Conservation (phyloP, 2,329 filamentous ascomycete species). For the Penicillium janthinellum region DNA sequence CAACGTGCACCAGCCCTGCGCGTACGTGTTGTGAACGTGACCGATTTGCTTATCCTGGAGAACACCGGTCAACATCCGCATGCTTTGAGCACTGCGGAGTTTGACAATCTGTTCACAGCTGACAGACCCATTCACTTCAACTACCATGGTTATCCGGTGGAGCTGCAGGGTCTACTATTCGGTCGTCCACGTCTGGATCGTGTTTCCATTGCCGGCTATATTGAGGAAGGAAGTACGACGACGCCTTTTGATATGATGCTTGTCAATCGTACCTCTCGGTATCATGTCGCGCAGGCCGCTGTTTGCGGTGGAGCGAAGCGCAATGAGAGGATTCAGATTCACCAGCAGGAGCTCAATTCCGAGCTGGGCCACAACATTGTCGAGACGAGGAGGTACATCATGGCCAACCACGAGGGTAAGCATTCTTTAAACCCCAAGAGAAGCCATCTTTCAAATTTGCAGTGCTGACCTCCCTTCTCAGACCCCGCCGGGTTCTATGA, state of each 20-base stretch:
- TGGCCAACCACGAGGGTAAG: constrained; percentile 55
- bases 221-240: constrained; percentile 67
- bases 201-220: constrained; percentile 61
- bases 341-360: constrained; percentile 50
- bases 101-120: constrained; percentile 59
- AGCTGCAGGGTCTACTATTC: constrained; percentile 64
- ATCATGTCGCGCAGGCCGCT: constrained; percentile 60
- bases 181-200: constrained; percentile 56
- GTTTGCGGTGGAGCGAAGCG: constrained; percentile 51
- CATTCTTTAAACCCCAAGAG: constrained; percentile 4
- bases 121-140: constrained; percentile 64
- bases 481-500: constrained; percentile 58
- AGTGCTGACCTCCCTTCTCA: constrained; percentile 23
- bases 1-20: constrained; percentile 54
- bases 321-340: constrained; percentile 53
- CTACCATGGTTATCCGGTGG: constrained; percentile 66
- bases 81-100: constrained; percentile 55
- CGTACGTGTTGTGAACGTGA: constrained; percentile 66
- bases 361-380: constrained; percentile 53
- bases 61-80: constrained; percentile 61
- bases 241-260: constrained; percentile 73
- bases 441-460: background rate
- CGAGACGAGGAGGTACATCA: constrained; percentile 57
- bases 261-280: constrained; percentile 61
- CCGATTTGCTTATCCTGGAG: constrained; percentile 65